Conservation (phyloP, 2,329 filamentous ascomycete genomes). For the Fusarium subtropicale region DNA sequence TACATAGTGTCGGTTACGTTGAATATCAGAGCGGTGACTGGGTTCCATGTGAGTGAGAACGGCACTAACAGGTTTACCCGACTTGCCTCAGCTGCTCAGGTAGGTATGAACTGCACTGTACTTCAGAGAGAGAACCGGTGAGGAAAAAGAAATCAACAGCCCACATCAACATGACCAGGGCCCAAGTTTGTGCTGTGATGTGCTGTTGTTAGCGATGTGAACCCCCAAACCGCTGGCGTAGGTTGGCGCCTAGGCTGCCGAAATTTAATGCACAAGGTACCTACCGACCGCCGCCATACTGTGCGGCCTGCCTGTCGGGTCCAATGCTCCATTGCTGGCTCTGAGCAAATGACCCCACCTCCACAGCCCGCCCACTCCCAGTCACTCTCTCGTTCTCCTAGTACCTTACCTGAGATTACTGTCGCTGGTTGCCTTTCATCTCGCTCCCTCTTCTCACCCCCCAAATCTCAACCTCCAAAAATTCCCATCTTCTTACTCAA, state of each 20-base stretch:
- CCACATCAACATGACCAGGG: conserved; percentile 4
- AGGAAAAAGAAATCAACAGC: conserved; percentile 4
- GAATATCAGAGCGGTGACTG: conserved; percentile 38
- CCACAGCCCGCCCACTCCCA: conserved; percentile 32
- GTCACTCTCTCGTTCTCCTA: conserved; percentile 27
- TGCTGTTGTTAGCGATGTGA: conserved; percentile 3
- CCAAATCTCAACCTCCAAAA: conserved; percentile 48
- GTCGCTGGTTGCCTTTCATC: conserved; percentile 23
- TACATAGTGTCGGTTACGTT: conserved; percentile 25
- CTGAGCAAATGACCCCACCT: conserved; percentile 39
- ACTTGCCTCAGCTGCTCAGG: background rate
- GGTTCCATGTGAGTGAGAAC: conserved; percentile 25
- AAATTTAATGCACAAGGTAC: conserved; percentile 18
- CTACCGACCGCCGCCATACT: background rate
- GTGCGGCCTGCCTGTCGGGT: conserved; percentile 39
- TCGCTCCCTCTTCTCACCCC: conserved; percentile 44
- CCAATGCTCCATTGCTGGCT: background rate
- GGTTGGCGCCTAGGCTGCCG: conserved; percentile 6
- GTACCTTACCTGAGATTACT: conserved; percentile 25
- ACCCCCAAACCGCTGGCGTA: conserved; percentile 1
- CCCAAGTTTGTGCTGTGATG: background rate
- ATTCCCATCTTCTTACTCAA: conserved; percentile 40
- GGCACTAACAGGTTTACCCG: conserved; percentile 21
- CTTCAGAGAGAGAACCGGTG: background rate
- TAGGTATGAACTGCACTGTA: background rate